Percentiles rank a stretch among this genome's conserved stretches.
These are phyloP conservation scores for Coprinopsis cinerea DNA, from an alignment of 768 basidiomycete species.

Conservation along the genomic window DNA sequence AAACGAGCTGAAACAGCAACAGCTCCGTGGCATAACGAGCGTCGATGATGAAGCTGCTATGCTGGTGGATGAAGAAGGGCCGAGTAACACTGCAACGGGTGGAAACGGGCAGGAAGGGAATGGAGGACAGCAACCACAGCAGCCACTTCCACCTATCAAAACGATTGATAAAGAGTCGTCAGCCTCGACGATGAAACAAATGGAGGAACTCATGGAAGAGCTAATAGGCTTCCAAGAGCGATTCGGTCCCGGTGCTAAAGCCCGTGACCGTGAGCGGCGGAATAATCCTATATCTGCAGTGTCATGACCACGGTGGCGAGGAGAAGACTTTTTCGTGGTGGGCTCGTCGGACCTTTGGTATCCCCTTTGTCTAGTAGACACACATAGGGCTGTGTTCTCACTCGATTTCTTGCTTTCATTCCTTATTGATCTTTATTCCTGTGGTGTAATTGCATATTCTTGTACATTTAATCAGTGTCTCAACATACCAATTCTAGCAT, in stretches of 20 bases:
- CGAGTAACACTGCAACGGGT: slow-evolving; percentile 6
- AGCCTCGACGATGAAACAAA: slow-evolving; percentile 61
- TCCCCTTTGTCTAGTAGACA: not conserved
- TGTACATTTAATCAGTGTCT: slow-evolving; percentile 2
- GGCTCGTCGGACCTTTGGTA: too few species aligned
- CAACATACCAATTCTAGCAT: too few species aligned
- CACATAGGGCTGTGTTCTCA: not conserved
- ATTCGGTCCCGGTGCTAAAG: slow-evolving; percentile 56
- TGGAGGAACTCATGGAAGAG: slow-evolving; percentile 91
- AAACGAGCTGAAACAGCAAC: slow-evolving; percentile 40
- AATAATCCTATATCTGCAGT: not conserved
- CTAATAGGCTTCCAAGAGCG: slow-evolving; percentile 84
- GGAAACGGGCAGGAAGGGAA: slow-evolving; percentile 1
- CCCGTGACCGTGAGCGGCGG: slow-evolving; percentile 45
- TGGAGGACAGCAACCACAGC: not conserved
- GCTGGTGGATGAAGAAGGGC: slow-evolving; percentile 24
- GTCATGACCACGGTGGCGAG: not conserved
- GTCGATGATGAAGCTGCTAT: slow-evolving; percentile 25
- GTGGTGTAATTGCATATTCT: slow-evolving; percentile 13
- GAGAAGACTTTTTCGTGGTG: too few species aligned
- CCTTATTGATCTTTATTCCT: slow-evolving; percentile 4
- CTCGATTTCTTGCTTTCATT: slow-evolving; percentile 3
- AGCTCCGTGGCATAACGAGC: slow-evolving; percentile 11
- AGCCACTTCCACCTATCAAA: slow-evolving; percentile 6
- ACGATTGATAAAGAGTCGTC: slow-evolving; percentile 11